Percentiles rank a stretch among this genome's conserved stretches.
Evolutionary conservation across 1,284 basidiomycete species (phyloP).

Genomic region (Sanghuangporus baumii): DNA sequence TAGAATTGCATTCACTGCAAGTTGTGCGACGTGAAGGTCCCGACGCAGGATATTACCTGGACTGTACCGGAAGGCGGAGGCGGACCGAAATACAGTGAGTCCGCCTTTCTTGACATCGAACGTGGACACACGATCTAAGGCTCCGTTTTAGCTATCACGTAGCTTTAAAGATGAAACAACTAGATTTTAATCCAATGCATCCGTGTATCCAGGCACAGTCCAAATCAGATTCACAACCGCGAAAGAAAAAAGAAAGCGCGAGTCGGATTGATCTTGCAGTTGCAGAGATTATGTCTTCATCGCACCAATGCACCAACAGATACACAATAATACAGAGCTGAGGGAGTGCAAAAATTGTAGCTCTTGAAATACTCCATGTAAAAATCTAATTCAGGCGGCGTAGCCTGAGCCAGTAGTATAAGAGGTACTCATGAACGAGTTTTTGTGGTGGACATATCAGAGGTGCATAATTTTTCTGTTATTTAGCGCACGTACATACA

Average conservation of each 20-base stretch:
- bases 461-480: not conserved
- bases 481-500: not conserved
- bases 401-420: too few species aligned
- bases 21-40: slow-evolving; percentile 89
- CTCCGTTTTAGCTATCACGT: not conserved
- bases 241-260: too few species aligned
- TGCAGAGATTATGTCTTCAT: too few species aligned
- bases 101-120: not conserved
- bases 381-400: too few species aligned
- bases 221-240: too few species aligned
- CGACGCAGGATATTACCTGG: slow-evolving; percentile 93
- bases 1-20: slow-evolving; percentile 92
- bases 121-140: not conserved
- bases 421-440: too few species aligned
- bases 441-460: not conserved
- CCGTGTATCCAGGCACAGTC: too few species aligned
- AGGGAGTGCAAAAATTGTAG: too few species aligned
- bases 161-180: not conserved
- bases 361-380: too few species aligned
- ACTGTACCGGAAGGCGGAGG: slow-evolving; percentile 91
- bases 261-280: too few species aligned
- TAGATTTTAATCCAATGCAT: not conserved
- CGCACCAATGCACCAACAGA: too few species aligned
- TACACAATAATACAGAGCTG: too few species aligned
- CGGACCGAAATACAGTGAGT: slow-evolving; percentile 84